Evolutionary conservation across 495 filamentous ascomycete species (phyloP), one percentile per base, ranked within the genome.

Genomic region (Aspergillus heteromorphus): DNA sequence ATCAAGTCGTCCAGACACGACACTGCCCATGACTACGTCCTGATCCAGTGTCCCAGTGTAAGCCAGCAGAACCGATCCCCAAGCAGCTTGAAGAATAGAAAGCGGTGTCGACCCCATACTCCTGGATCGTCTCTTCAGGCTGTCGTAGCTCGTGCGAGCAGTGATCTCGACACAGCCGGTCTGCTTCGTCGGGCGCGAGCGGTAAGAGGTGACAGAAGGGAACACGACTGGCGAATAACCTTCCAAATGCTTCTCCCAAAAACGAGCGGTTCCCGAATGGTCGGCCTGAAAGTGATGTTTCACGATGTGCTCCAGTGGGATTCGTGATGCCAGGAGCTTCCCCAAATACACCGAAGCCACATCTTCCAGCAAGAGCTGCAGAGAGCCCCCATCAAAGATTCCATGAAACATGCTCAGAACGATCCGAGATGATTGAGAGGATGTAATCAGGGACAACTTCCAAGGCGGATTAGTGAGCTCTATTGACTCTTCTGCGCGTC

Each of bases 371-470:
- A 93, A 67, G 8, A 87, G 72, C 13, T 73, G 67, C 11, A 91
- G 69, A 8, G 87, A 90, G 74, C 80, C 86, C 8, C 89, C 89
- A 63, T 93, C 89, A 57, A 91, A 92, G 31, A 91, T 74, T 0
- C 87, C 88, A 65, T 93, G 89, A 3, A 88, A 79, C 45, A 91
- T 82, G 11, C 88, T 90, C 17, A 91, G 62, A 1, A 89, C 63
- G 4, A 91, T 60, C 0, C 75, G 52, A 1, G 52, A 60, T 6
- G 54, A 55, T 0, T 48, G 40, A 5, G 53, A 43, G 8, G 65
- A 61, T 13, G 58, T 41, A n/a, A 78, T 43, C 8, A 82, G 43
- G n/a, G 71, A 60, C 38, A 82, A 45, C 42, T 54, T 62, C 56
- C 58, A 66, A 7, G 60, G 58, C 1, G 60, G 64, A 45, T 69